Percentiles rank a stretch among this genome's conserved stretches.
Evolutionary conservation across 352 stramenopile genomes (phyloP).

Genomic region (Thraustochytrium sp.): DNA sequence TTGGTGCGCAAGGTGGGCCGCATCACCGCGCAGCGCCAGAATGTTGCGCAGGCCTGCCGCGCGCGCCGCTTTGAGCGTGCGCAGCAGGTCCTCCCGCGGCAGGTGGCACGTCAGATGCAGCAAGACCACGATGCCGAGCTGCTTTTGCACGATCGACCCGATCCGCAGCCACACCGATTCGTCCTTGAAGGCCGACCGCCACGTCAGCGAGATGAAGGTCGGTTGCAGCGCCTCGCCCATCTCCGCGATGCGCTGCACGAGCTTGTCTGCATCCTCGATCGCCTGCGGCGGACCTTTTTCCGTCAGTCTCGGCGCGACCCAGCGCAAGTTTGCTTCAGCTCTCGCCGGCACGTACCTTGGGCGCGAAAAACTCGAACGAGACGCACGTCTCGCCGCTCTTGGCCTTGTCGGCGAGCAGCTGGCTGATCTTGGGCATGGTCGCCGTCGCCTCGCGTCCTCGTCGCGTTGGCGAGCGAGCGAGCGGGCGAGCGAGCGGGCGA

Average conservation of each 20-base stretch:
- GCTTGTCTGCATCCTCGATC: constrained; percentile 25
- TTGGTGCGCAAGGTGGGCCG: constrained; percentile 50
- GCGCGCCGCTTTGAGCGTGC: constrained; percentile 68
- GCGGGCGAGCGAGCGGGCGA: no score
- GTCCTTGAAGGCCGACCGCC: constrained; percentile 77
- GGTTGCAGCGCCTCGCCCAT: constrained; percentile 73
- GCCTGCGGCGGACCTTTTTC: neutral
- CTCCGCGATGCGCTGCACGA: constrained; percentile 58
- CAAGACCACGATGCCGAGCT: constrained; percentile 80
- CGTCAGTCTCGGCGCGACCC: neutral
- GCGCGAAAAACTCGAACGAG: constrained; percentile 89
- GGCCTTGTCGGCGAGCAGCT: neutral
- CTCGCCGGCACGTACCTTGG: constrained; percentile 73
- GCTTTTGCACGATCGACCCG: constrained; percentile 70
- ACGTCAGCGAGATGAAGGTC: constrained; percentile 78
- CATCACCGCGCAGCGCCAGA: constrained; percentile 69
- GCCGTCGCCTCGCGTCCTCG: no score
- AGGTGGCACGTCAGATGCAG: constrained; percentile 93
- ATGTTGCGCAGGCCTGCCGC: constrained; percentile 81
- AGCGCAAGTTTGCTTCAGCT: neutral
- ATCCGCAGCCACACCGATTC: constrained; percentile 79
- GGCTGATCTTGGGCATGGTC: neutral
- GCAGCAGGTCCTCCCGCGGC: constrained; percentile 68
- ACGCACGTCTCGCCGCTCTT: constrained; percentile 60
- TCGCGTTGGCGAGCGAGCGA: no score